Evolutionary conservation across 1,139 yeast species (phyloP), one percentile per base, ranked within the genome.

Genomic region (Pichia sp.): DNA sequence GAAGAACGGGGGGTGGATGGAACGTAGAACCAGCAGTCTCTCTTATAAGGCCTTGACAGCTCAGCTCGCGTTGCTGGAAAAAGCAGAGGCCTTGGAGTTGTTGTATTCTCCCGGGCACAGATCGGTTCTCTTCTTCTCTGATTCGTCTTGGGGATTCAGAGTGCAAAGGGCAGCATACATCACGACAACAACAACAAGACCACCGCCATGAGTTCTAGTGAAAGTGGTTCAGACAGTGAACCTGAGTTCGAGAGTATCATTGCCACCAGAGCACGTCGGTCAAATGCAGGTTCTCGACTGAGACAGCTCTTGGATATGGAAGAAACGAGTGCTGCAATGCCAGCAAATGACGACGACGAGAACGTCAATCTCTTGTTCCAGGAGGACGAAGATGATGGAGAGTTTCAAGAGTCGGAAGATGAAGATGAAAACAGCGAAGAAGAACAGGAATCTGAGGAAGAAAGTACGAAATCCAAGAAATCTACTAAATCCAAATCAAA

Each of bases 261-360:
- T 57, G 81, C 87, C 14, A 83, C 94, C 6, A 76, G 96, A 53
- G 70, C 81, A 49, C 75, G 90, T 54, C 80, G 99, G 45, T 68
- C 89, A 42, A 93, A 93, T 67, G 99, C 99, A 1, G 99, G 99
- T 11, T 85, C 89, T 45, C 73, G 94, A 49, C 71, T 93, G 60
- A 79, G 81, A 60, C 83, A 83, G 52, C 73, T 93, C 56, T 71
- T 93, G 21, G 85, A 82, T 52, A 76, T 86, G 36, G 96, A 90
- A 59, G 80, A 73, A 53, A 64, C 69, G 6, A 61, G 66, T 17
- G 69, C 47, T 70, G 51, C 71, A 76, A 36, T 58, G 57, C 52
- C 62, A 34, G 50, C 71, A 22, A 68, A 71, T 7, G 85, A 80
- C 40, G 90, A 86, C 42, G 89, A 83, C 53, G 93, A 85, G 53